Evolutionary conservation across 1,284 basidiomycete species (phyloP).

Genomic region (Heterobasidion annosum): DNA sequence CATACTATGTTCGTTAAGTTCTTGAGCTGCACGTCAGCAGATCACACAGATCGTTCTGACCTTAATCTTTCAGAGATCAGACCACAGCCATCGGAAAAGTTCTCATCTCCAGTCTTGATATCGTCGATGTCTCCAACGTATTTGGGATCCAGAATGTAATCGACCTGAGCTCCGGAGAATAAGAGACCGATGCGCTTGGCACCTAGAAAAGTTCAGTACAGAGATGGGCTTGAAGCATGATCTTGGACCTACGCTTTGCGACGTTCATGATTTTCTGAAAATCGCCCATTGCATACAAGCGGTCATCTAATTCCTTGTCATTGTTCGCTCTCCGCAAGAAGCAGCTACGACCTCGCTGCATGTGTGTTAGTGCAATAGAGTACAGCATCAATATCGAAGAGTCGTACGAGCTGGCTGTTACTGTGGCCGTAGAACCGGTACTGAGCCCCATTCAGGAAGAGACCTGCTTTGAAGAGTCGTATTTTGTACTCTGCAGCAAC

Average conservation of each 20-base stretch:
- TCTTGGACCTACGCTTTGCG: constrained; percentile 40
- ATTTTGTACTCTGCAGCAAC: constrained; percentile 44
- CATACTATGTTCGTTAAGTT: constrained; percentile 19
- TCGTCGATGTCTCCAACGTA: constrained; percentile 47
- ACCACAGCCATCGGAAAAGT: constrained; percentile 62
- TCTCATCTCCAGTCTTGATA: constrained; percentile 43
- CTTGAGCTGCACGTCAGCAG: constrained; percentile 14
- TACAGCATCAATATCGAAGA: background rate
- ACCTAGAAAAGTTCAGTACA: constrained; percentile 24
- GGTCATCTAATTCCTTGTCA: constrained; percentile 44
- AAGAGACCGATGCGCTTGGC: constrained; percentile 59
- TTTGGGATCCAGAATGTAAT: constrained; percentile 40
- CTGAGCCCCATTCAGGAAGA: constrained; percentile 47
- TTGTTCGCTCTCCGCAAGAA: constrained; percentile 44
- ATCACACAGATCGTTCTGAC: constrained; percentile 7
- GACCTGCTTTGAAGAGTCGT: constrained; percentile 41
- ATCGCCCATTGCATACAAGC: constrained; percentile 47
- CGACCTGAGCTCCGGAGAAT: constrained; percentile 54
- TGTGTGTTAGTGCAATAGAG: background rate
- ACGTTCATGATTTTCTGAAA: constrained; percentile 51
- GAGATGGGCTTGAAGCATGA: background rate
- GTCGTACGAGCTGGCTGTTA: constrained; percentile 53
- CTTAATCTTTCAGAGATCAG: constrained; percentile 34
- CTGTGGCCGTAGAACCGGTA: constrained; percentile 64
- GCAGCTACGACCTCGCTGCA: constrained; percentile 49